phyloP scores from a whole-genome alignment of 2,329 filamentous ascomycete genomes.

The Drechslerella coelobrocha region DNA sequence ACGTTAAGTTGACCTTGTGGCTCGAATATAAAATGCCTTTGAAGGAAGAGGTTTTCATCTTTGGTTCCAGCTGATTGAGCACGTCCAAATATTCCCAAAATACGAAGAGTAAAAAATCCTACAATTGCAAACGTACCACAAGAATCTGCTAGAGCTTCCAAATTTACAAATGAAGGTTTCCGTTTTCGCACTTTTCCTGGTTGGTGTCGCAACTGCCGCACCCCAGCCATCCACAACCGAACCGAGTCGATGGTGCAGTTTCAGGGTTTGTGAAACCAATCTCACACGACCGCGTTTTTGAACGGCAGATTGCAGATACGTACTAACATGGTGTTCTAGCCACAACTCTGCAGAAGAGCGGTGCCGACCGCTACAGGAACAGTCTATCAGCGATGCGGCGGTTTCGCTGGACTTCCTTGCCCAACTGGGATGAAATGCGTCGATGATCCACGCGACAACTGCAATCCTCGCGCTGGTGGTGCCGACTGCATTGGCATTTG shows the following conservation, averaged over 20 bases:
- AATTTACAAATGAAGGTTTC: conserved; percentile 15
- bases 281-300: no score
- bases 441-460: conserved; percentile 61
- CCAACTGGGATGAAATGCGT: conserved; percentile 57
- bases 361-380: conserved; percentile 25
- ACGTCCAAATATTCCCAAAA: no score
- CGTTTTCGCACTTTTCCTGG: conserved; percentile 1
- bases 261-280: conserved; percentile 24
- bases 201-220: conserved; percentile 20
- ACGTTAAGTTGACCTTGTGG: no score
- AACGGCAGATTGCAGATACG: not conserved
- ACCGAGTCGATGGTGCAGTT: conserved; percentile 20
- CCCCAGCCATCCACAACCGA: conserved; percentile 20
- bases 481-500: conserved; percentile 61
- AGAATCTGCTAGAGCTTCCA: not conserved
- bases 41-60: no score
- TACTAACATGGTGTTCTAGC: conserved; percentile 5
- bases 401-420: conserved; percentile 58
- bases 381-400: conserved; percentile 57
- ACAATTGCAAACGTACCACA: not conserved
- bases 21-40: no score
- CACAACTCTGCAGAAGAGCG: conserved; percentile 11
- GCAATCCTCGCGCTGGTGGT: conserved; percentile 58
- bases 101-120: not conserved
- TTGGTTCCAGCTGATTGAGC: no score